A percentile compares a stretch with the other conserved stretches of the same genome.
Conservation (phyloP, 2,329 filamentous ascomycete species). For the Botrytis sinoallii region DNA sequence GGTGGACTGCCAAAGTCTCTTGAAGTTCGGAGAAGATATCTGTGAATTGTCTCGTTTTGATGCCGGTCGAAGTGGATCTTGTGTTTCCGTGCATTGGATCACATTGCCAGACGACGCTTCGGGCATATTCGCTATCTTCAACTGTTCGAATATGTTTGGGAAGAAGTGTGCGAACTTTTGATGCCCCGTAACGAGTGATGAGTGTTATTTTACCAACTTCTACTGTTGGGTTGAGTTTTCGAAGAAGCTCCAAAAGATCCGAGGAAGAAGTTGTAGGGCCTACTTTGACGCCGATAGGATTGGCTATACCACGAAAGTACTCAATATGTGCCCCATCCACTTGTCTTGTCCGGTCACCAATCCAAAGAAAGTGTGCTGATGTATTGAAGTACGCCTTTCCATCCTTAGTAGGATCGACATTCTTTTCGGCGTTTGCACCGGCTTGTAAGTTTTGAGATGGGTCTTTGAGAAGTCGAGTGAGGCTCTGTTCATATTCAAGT, state of each 20-base stretch:
- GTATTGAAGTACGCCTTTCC: conserved; percentile 78
- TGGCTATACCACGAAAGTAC: conserved; percentile 94
- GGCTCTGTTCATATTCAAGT: conserved; percentile 86
- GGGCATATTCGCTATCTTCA: conserved; percentile 66
- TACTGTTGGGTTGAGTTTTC: conserved; percentile 76
- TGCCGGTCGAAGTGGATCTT: conserved; percentile 64
- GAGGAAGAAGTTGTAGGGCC: conserved; percentile 76
- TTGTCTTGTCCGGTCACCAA: conserved; percentile 92
- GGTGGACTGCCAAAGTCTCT: conserved; percentile 80
- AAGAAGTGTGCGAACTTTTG: conserved; percentile 70
- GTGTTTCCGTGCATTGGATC: conserved; percentile 97
- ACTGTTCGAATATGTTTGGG: conserved; percentile 87
- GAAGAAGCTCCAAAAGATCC: conserved; percentile 76
- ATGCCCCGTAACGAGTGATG: conserved; percentile 90
- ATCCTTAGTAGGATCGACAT: conserved; percentile 26
- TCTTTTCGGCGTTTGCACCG: background rate
- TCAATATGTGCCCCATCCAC: conserved; percentile 92
- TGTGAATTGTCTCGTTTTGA: conserved; percentile 90
- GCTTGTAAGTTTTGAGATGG: conserved; percentile 41
- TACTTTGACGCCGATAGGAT: conserved; percentile 95
- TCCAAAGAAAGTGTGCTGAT: conserved; percentile 96
- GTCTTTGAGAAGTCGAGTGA: conserved; percentile 73
- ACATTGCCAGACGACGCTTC: conserved; percentile 88
- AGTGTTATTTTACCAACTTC: conserved; percentile 93
- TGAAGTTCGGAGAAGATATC: conserved; percentile 87